phyloP scores from a whole-genome alignment of 2,329 filamentous ascomycete species.

The Pseudopithomyces chartarum region DNA sequence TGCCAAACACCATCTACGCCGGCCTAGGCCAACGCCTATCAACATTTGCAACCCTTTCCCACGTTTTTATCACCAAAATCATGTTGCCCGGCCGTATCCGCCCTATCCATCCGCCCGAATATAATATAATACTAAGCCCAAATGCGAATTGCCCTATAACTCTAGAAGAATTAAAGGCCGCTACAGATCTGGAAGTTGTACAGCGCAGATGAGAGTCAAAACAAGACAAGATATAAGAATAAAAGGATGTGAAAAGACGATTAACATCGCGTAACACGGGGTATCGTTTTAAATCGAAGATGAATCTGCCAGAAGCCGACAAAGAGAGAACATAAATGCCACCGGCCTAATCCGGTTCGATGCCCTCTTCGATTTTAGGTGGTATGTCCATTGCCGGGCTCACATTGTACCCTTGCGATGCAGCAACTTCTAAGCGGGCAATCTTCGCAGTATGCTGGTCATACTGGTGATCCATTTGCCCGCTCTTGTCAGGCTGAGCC shows the following conservation, averaged over 20 bases:
- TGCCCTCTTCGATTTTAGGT: constrained; percentile 53
- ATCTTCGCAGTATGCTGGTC: constrained; percentile 44
- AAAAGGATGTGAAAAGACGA: background rate
- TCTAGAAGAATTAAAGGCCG: background rate
- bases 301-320: background rate
- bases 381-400: constrained; percentile 42
- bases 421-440: constrained; percentile 36
- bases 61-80: background rate
- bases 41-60: background rate
- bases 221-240: background rate
- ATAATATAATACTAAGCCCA: no score
- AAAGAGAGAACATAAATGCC: background rate
- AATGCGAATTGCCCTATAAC: no score
- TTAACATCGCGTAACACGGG: background rate
- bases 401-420: constrained; percentile 37
- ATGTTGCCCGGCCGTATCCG: background rate
- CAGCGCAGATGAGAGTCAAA: background rate
- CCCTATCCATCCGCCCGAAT: no score
- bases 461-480: constrained; percentile 25
- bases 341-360: constrained; percentile 36
- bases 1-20: background rate
- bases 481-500: constrained; percentile 22
- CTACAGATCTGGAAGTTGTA: background rate
- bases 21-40: background rate
- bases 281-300: background rate